Evolutionary conservation across 805 yeast genomes (phyloP), one percentile per base, ranked within the genome.

Genomic region (Pichia rugopelliculosa): DNA sequence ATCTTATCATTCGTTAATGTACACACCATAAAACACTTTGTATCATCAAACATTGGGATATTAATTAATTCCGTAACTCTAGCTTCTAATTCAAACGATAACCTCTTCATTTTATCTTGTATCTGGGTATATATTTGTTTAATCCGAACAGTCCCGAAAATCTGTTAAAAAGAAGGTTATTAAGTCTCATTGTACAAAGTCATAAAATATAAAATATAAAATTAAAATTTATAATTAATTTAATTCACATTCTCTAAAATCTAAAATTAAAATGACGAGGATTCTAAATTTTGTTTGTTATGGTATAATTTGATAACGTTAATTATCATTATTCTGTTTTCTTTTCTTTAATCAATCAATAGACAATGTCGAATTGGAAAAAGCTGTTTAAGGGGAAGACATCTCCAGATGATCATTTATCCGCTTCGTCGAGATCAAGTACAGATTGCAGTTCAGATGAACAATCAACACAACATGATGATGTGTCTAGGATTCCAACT

Each of bases 41-140:
- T 47, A 0, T 95, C 95, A 3, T 80, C 69, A 1, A 83, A 72
- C 54, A 86, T 89, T 1, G 98, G 98, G 25, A 91, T 76, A 58
- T 90, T 90, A n/a, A 82, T 74, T 41, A 91, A 68, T 53, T 87
- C 95, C 47, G 77, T 75, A 42, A 89, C 73, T 17, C 73, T 64
- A 25, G 87, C 65, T 20, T 71, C 62, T 37, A 87, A 70, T 43
- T 76, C 68, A 63, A 87, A 90, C 64, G 79, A 52, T 10, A 45
- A 37, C 26, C 42, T 48, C 13, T 47, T 34, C 51, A 48, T 48
- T 1, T 3, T 34, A 3, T 18, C 5, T 37, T 22, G 4, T 15
- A 22, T 15, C 22, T 15, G 34, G 17, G 34, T 30, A 30, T 30
- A 30, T 30, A n/a, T 15, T 30, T 6, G 3, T 13, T 27, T 4